Conservation (phyloP, 179 eudicot genomes). For the Amaranthus tricolor region DNA sequence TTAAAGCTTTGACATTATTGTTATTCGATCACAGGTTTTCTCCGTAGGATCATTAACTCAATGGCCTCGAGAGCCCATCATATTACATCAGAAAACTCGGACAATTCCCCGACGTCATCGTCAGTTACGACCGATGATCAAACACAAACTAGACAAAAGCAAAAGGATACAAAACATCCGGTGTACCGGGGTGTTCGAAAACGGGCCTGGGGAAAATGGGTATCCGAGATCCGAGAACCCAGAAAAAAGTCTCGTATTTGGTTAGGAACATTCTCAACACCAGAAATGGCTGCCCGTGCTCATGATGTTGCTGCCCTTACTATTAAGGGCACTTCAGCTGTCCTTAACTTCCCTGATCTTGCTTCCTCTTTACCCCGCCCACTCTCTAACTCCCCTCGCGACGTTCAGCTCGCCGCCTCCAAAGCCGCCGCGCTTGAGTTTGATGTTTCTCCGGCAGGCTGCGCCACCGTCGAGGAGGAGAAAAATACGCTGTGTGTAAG, state of each 20-base stretch:
- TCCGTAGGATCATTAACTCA: neutral
- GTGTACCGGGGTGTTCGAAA: slow-evolving; percentile 65
- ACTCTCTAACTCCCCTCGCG: slow-evolving; percentile 52
- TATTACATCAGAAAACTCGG: neutral
- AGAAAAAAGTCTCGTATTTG: slow-evolving; percentile 76
- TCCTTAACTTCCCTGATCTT: slow-evolving; percentile 68
- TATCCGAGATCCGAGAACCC: slow-evolving; percentile 80
- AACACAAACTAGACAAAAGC: neutral
- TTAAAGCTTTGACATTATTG: neutral
- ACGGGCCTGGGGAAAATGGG: slow-evolving; percentile 86
- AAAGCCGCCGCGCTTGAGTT: slow-evolving; percentile 61
- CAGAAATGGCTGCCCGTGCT: slow-evolving; percentile 85
- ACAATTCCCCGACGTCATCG: slow-evolving; percentile 13
- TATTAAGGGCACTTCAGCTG: slow-evolving; percentile 56
- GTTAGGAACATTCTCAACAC: slow-evolving; percentile 71
- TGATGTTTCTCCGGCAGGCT: no score
- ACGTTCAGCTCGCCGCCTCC: slow-evolving; percentile 61
- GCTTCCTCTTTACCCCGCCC: slow-evolving; percentile 53
- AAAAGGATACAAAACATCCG: slow-evolving; percentile 44
- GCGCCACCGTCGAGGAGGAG: neutral
- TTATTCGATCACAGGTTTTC: neutral
- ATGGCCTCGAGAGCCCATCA: slow-evolving; percentile 4
- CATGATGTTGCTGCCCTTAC: slow-evolving; percentile 72
- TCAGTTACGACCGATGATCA: neutral
- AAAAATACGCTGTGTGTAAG: neutral